Base-by-base conservation (phyloP, 768 basidiomycete species). In the Sistotremastrum niveocremeum region DNA sequence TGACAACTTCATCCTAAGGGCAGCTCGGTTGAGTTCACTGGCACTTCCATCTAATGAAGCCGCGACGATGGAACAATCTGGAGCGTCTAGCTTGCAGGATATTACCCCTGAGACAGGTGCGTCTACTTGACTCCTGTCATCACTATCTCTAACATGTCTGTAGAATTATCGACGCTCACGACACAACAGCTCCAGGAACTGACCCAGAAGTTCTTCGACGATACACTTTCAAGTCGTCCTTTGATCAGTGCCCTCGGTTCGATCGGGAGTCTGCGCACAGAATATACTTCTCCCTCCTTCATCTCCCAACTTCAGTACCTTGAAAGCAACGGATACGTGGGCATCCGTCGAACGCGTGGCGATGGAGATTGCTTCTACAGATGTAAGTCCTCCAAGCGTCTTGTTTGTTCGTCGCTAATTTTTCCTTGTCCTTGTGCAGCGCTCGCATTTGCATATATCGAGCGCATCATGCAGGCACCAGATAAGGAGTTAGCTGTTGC, bases 321-420 rank as follows among this genome's bases (percentile, higher is more conserved):
- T 20, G 62, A 67, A 41, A 54, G 52, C 10, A 64, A 77, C 39
- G 88, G 87, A 2, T 91, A 75, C 64, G 65, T 65, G 34, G 66
- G 64, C 7, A 68, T 94, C 38, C 71, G 87, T 56, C 68, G 87
- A 45, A 76, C 83, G 0, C 72, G 79, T 63, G 89, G 90, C 65
- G 76, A 77, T 55, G 89, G 64, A 43, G 85, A 86, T 59, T 94
- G 91, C 59, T 94, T 93, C 62, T 95, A 93, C 60, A 72, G 90
- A 71, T 81, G 86, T 86, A 58, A 70, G 64, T 58, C 29, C 28
- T 47, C 34, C 37, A 11, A 11, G 29, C 41, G 35, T 34, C n/a
- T n/a, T 28, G 7, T 37, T 35, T 41, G 20, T 42, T 28, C 46
- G 37, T n/a, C 28, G 31, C 39, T 38, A 34, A 39, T 39, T 46